Evolutionary conservation across 441 rosid species (phyloP), one percentile per base, ranked within the genome.

Genomic region (Syzygium syzygioides): DNA sequence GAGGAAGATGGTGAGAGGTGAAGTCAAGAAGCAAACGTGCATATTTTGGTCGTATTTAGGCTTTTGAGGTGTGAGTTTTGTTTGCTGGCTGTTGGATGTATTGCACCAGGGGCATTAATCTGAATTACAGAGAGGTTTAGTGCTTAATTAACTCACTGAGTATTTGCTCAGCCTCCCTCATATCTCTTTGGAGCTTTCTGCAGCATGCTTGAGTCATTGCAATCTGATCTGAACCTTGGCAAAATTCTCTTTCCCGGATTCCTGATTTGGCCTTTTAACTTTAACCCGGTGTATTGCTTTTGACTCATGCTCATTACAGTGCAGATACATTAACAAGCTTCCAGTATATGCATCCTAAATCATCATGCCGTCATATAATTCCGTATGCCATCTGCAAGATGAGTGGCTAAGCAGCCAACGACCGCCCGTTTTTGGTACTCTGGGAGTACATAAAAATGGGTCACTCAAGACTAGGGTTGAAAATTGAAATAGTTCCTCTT

Each of bases 11-110:
- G 83, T 1, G 83, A 52, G 68, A 25, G 0, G 52, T 71, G 52
- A 23, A 55, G 34, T 23, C 0, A 14, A 53, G 37, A 30, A n/a
- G 50, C 28, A 85, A 89, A 87, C 86, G 88, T 80, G 88, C 76
- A 50, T 62, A 41, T 3, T 87, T 53, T 89, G 91, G 64, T 83
- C 56, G 84, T 55, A 56, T 87, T 89, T 79, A 91, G 89, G 85
- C 89, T 91, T 92, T 92, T 90, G 93, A 93, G 94, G 93, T 89
- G 91, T 56, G 86, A 79, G 86, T 89, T 93, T 92, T 93, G 95
- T 93, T 89, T 90, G 90, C 71, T 86, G 88, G 92, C 90, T 89
- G 55, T 91, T 93, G 93, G 95, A 91, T 66, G 79, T 86, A 88
- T 89, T 89, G 87, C 52, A 76, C 32, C 26, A 30, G 56, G 54